Base-by-base conservation (phyloP, 2,329 filamentous ascomycete species). In the Immersiporthe knoxdaviesiana region DNA sequence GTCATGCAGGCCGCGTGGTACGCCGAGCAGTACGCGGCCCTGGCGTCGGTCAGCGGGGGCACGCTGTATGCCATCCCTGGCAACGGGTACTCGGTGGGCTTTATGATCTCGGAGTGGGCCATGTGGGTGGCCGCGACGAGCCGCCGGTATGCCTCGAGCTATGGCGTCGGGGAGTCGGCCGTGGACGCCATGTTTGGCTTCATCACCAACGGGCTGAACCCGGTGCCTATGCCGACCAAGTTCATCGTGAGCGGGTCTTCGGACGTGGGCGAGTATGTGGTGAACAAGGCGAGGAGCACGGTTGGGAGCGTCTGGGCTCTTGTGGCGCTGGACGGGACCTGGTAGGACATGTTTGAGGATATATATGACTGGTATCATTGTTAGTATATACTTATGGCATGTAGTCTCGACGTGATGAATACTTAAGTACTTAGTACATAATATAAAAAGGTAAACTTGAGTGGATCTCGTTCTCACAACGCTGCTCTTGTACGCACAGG, bases 321-420 rank as follows among this genome's bases (percentile, higher is more conserved):
- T 37, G 54, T 69, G 68, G 63, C 68, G 44, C n/a, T 66, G 58
- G 58, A 66, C 44, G 68, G 68, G 77, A 7, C 35, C 24, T 66
- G 65, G 65, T 66, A 41, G 74, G 41, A 16, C 21, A 54, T 27
- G 12, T 54, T 10, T 24, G 50, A 16, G 11, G 24, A 12, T 39
- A 12, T 39, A 39, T 12, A 39, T 10, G 11, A 39, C 37, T 12
- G 44, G 18, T n/a, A n/a, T 10, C 1, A 44, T n/a, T 2, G 18
- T 11, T 47, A n/a, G 44, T n/a, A 47, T n/a, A 47, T n/a, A 39
- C n/a, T n/a, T 14, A 44, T n/a, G 7, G 21, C 11, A n/a, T n/a
- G 11, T 47, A n/a, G 7, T 47, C 7, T 21, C 18, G 4, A 11
- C 10, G 21, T 47, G 18, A 6, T 47, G n/a, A 11, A 39, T 35